A percentile compares a stretch with the other conserved stretches of the same genome.
phyloP scores from a whole-genome alignment of 2,329 filamentous ascomycete genomes.

The Gremmenia infestans region DNA sequence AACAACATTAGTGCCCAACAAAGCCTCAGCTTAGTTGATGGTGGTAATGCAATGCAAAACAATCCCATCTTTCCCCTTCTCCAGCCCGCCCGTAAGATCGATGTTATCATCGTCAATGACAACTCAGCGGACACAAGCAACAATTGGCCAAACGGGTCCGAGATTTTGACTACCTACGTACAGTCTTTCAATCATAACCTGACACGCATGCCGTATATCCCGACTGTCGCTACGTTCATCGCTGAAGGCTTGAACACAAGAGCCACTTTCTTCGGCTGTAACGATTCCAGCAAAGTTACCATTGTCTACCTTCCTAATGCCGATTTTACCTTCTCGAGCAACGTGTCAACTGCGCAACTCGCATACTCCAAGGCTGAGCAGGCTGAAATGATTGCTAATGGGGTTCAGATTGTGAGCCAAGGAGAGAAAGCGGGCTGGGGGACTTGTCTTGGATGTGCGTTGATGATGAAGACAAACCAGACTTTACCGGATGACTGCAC shows the following conservation, averaged over 20 bases:
- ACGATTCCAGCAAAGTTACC: constrained; percentile 22
- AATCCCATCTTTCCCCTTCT: constrained; percentile 45
- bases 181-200: constrained; percentile 16
- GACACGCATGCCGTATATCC: constrained; percentile 42
- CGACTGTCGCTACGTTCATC: constrained; percentile 32
- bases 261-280: constrained; percentile 41
- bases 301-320: constrained; percentile 38
- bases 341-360: constrained; percentile 30
- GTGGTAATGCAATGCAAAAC: constrained; percentile 41
- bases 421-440: constrained; percentile 31
- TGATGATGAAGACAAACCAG: constrained; percentile 32
- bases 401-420: constrained; percentile 35
- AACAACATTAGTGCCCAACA: constrained; percentile 34
- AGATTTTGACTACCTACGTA: constrained; percentile 32
- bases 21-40: constrained; percentile 39
- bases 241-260: constrained; percentile 23
- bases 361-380: constrained; percentile 34
- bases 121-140: constrained; percentile 53
- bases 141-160: constrained; percentile 41
- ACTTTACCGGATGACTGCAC: constrained; percentile 32
- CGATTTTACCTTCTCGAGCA: constrained; percentile 33
- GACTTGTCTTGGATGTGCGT: constrained; percentile 39
- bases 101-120: constrained; percentile 62
- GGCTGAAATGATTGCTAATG: constrained; percentile 37
- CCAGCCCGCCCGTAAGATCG: constrained; percentile 46